Evolutionary conservation across 257 asterid species (phyloP), one percentile per base, ranked within the genome.

Genomic region (Osmanthus fragrans): DNA sequence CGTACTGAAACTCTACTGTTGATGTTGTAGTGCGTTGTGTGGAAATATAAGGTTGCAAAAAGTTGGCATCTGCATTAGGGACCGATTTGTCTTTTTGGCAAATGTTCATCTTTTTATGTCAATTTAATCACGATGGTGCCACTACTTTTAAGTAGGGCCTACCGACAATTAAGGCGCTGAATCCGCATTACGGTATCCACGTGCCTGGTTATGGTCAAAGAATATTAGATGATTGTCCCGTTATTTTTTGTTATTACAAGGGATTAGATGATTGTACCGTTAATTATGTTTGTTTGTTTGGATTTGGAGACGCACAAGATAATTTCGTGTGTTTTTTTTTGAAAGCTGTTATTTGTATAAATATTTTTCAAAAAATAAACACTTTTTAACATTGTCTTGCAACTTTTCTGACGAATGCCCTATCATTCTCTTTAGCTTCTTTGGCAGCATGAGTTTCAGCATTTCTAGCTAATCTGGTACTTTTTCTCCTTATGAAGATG

Each of bases 131-230:
- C 90, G 89, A 78, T 76, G 36, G 76, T 85, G 90, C 90, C 93
- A 81, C 72, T 2, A 32, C 74, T 72, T 73, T 73, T 77, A 39
- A 0, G 0, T 34, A 91, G 91, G 91, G 0, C 91, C 92, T 82
- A 47, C 73, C 88, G 88, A 77, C 92, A 84, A 96, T 88, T 89
- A 85, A 84, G 96, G 97, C 92, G 97, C 88, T 91, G 91, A 89
- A 69, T 91, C 92, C 89, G 90, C 94, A 78, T 8, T 74, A 39
- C 75, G 71, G 73, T 15, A 67, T 68, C 81, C 85, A 81, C 85
- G 83, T 84, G 86, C 81, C 84, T 72, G 71, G 54, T 58, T 56
- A 36, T 27, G 45, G 37, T 77, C 73, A 42, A 73, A 76, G 56
- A 4, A 39, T 13, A 51, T n/a, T 60, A 54, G 70, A 75, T 63